phyloP scores from a whole-genome alignment of 129 eudicot species.

The Artemisia tridentata region DNA sequence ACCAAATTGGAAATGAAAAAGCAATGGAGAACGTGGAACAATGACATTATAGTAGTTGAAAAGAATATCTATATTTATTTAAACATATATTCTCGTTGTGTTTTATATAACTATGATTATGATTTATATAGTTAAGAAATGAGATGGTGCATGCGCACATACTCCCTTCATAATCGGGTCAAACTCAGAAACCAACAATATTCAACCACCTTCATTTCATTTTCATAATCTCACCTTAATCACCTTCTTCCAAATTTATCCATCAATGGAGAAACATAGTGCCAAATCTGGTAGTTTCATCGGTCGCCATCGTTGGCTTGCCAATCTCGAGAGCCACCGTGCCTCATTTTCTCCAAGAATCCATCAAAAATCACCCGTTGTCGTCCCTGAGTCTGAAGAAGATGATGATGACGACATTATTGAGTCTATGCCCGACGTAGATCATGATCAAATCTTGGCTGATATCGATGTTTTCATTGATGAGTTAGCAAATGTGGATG shows the following conservation, averaged over 20 bases:
- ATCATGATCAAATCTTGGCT: conserved; percentile 23
- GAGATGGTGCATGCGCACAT: conserved; percentile 20
- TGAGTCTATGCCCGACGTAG: conserved; percentile 3
- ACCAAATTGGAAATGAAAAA: no score
- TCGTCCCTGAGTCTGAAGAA: neutral
- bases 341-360: conserved; percentile 20
- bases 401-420: neutral
- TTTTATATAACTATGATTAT: no score
- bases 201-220: neutral
- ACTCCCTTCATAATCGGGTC: conserved; percentile 16
- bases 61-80: no score
- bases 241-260: neutral
- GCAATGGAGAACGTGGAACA: no score
- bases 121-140: neutral
- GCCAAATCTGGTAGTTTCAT: conserved; percentile 35
- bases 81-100: no score
- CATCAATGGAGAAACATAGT: conserved; percentile 31
- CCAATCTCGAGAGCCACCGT: conserved; percentile 24
- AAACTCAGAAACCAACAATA: conserved; percentile 15
- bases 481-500: conserved; percentile 27
- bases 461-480: conserved; percentile 45
- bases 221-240: neutral
- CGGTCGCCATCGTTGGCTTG: conserved; percentile 35
- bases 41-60: no score
- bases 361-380: conserved; percentile 19